Evolutionary conservation across 768 basidiomycete species (phyloP).

Genomic region (Serendipita sp.): DNA sequence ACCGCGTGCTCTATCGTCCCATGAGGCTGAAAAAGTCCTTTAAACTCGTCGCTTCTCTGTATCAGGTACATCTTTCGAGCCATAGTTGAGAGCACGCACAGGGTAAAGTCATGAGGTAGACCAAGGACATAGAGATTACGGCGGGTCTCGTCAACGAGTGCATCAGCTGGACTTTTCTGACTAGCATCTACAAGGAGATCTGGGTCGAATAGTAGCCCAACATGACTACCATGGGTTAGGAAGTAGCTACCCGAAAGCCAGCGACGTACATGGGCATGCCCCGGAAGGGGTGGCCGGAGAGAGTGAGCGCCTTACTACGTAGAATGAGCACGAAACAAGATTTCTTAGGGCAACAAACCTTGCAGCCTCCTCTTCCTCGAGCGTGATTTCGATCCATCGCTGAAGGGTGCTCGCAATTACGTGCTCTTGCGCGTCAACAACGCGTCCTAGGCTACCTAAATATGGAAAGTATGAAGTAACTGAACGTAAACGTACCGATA

Average conservation of each 20-base stretch:
- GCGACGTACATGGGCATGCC: neutral
- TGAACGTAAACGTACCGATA: neutral
- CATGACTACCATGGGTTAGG: neutral
- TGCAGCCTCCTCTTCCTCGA: neutral
- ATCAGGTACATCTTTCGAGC: constrained; percentile 15
- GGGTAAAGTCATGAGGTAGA: constrained; percentile 63
- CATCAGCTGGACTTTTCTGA: neutral
- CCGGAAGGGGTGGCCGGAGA: neutral
- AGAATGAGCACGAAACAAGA: neutral
- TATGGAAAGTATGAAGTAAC: neutral
- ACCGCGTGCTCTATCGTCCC: constrained; percentile 62
- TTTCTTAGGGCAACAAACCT: neutral
- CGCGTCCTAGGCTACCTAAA: neutral
- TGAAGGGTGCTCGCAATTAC: constrained; percentile 2
- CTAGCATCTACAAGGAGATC: neutral
- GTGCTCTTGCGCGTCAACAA: neutral
- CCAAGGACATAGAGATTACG: constrained; percentile 77
- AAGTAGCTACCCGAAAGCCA: neutral
- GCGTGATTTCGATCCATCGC: neutral
- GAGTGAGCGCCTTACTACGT: neutral
- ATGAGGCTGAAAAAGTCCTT: constrained; percentile 40
- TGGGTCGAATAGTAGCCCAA: neutral
- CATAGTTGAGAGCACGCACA: constrained; percentile 28
- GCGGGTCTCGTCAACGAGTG: constrained; percentile 21
- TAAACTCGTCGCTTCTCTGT: constrained; percentile 34